Base-by-base conservation (phyloP, 345 rosid species). In the Eucalyptus erythrocorys region DNA sequence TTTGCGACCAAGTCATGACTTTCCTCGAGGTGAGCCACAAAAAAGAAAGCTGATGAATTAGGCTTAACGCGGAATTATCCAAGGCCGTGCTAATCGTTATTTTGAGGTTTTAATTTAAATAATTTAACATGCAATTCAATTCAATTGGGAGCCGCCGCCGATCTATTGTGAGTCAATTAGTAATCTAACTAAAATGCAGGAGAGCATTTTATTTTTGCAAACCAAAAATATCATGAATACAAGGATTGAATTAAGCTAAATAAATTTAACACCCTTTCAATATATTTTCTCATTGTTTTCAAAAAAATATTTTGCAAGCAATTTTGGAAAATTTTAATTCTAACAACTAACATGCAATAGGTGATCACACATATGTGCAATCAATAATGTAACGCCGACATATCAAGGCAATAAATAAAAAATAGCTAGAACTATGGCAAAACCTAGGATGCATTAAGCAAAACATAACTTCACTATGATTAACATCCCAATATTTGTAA, bases 121-220 rank as follows among this genome's bases (percentile, higher is more conserved):
- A 14, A 64, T 2, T 64, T 64, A 64, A 14, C 76, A n/a, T 14
- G 76, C 21, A 64, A n/a, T 64, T n/a, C n/a, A n/a, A 64, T n/a
- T 30, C 19, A n/a, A 66, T 15, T 32, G 2, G 3, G 12, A 66
- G 6, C 15, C 2, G 0, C 0, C 0, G 4, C 15, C 32, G 1
- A 66, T 66, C 10, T n/a, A 8, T 7, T 14, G 2, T 8, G 12
- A 34, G 40, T n/a, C 10, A 1, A 66, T 15, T 32, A 15, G 21
- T 55, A 13, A 1, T 30, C 71, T 13, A n/a, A 13, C 9, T n/a
- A 64, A 14, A n/a, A 0, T n/a, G 9, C 9, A 3, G 0, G 5
- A 14, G 5, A 30, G n/a, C n/a, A 30, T 14, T 14, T 64, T 64
- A 64, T 8, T 64, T n/a, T 4, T 30, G 5, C 3, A 0, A 30